Conservation (phyloP, 306 rosid species). For the Myrica gale region DNA sequence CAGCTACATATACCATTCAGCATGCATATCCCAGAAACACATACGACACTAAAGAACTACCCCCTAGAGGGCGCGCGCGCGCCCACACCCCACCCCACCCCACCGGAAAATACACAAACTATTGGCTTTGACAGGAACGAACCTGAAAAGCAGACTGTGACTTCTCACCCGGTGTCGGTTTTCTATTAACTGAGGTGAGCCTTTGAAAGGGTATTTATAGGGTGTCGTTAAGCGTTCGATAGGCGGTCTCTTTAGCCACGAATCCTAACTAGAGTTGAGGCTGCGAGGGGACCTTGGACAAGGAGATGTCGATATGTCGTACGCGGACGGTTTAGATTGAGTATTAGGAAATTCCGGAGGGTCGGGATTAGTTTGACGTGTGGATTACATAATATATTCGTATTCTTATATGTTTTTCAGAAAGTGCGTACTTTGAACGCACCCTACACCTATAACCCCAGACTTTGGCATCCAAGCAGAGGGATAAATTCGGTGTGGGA, state of each 20-base stretch:
- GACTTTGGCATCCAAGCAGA: neutral
- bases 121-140: neutral
- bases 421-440: conserved; percentile 36
- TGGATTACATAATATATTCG: no score
- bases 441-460: neutral
- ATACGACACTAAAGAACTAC: no score
- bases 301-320: neutral
- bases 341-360: neutral
- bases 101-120: neutral
- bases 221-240: neutral
- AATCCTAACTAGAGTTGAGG: conserved; percentile 14
- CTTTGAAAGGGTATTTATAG: neutral
- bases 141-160: neutral
- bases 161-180: neutral
- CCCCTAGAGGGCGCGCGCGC: no score
- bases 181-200: accelerated
- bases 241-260: neutral
- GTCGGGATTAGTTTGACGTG: conserved; percentile 8
- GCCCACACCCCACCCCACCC: neutral
- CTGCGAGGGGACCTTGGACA: no score
- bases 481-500: neutral
- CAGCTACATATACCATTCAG: no score
- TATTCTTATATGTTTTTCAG: neutral
- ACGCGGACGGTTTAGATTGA: conserved; percentile 18
- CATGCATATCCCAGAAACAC: no score